Percentiles rank a stretch among this genome's conserved stretches.
Evolutionary conservation across 352 stramenopile genomes (phyloP).

Genomic region (Phytophthora pluvialis): DNA sequence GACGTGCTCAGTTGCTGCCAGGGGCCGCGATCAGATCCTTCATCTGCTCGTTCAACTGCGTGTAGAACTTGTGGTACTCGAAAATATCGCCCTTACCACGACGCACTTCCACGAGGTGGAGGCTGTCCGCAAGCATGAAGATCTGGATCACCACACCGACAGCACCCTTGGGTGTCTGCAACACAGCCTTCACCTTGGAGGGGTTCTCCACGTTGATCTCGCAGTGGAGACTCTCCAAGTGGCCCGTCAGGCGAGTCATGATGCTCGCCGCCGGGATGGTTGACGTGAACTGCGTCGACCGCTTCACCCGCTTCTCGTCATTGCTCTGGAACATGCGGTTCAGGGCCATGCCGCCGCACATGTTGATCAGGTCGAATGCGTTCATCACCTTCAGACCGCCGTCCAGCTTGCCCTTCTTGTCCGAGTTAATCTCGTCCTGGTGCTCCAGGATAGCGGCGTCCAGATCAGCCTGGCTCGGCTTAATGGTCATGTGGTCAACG

Average conservation of each 20-base stretch:
- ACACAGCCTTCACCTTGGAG: conserved; percentile 85
- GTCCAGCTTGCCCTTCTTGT: conserved; percentile 73
- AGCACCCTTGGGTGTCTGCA: conserved; percentile 89
- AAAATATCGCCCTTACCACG: conserved; percentile 92
- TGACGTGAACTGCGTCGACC: conserved; percentile 88
- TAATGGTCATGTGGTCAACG: conserved; percentile 64
- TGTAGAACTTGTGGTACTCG: conserved; percentile 93
- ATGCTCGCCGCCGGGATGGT: conserved; percentile 82
- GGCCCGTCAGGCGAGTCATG: conserved; percentile 71
- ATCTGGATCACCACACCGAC: conserved; percentile 91
- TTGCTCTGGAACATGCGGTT: conserved; percentile 92
- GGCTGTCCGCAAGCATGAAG: conserved; percentile 85
- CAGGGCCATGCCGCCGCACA: conserved; percentile 91
- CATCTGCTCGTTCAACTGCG: conserved; percentile 88
- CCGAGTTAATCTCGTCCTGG: conserved; percentile 72
- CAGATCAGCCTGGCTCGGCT: conserved; percentile 85
- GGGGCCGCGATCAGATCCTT: conserved; percentile 78
- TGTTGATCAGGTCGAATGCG: conserved; percentile 93
- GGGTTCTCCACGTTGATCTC: conserved; percentile 82
- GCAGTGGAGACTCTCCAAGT: conserved; percentile 81
- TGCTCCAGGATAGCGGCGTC: conserved; percentile 85
- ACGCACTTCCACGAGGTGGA: conserved; percentile 90
- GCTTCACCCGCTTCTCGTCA: conserved; percentile 87
- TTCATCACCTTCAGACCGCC: conserved; percentile 89
- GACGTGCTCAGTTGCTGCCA: conserved; percentile 24